Evolutionary conservation across 495 filamentous ascomycete genomes (phyloP), one percentile per base, ranked within the genome.

Genomic region (Neurospora sp.): DNA sequence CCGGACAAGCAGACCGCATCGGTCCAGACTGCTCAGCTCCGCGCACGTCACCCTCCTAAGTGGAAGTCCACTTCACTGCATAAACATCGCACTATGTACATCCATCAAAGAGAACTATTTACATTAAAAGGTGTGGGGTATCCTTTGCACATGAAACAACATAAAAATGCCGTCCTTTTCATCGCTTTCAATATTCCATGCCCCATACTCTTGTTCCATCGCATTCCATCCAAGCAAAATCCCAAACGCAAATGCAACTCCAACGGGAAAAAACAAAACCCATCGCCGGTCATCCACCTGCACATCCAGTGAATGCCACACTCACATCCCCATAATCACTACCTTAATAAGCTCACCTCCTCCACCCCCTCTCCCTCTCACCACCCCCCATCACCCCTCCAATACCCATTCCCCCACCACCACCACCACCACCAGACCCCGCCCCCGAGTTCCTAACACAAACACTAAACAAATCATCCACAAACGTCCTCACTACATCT

Each of bases 401-500:
- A 46, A 4, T 46, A n/a, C 42, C 7, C 6, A 46, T 3, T 11
- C 20, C 20, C 2, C 20, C 48, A 2, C 10, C 46, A 18, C 16
- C 14, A 16, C 40, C 40, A 22, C 4, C 11, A 12, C 46, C 9
- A 12, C 5, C 27, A 12, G n/a, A 2, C 12, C 22, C 22, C 2
- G 22, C 11, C 5, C 53, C 53, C 42, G 72, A 73, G 48, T 71
- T 74, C 70, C 78, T 76, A 38, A 84, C 73, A 70, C 81, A 81
- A 27, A 71, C 71, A 7, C 76, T 73, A 70, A 83, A 80, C 37
- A 84, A 71, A 53, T 83, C 81, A 37, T 84, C 82, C 20, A 82
- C 82, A 71, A 84, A 83, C 46, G 80, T 83, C 68, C 72, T 77
- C 12, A 75, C 70, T 12, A 83, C 27, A 0, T 65, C 78, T n/a